Base-by-base conservation (phyloP, 306 rosid genomes). In the Vigna nakashimae region DNA sequence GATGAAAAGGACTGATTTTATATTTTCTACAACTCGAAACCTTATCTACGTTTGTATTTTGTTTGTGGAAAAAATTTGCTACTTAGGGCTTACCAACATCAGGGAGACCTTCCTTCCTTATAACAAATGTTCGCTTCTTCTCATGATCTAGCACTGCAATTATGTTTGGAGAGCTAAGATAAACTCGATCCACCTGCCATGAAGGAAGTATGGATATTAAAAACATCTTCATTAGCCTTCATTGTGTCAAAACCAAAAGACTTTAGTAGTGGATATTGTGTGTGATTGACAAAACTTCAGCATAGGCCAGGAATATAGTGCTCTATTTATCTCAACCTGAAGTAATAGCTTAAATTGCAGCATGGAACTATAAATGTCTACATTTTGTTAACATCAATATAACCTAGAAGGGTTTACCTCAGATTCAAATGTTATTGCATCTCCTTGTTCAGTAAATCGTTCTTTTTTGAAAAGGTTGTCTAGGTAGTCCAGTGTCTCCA, bases 381-480 rank as follows among this genome's bases (percentile, higher is more conserved):
- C 3, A 24, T 51, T 58, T 8, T 42, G 49, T 30, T 34, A 46
- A 46, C 60, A 65, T 74, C 49, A 36, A 32, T 49, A 40, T 56
- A 71, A 66, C 2, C 52, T 30, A 45, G 55, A 32, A 45, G 24
- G 63, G 77, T 74, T 73, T 83, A 89, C 98, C 95, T 94, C 98
- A 49, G 97, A 86, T 81, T 94, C 98, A 66, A 94, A 94, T 57
- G 98, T 94, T 59, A 92, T 65, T 5, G 97, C 97, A 65, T 92
- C 97, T 74, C 96, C 97, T 90, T 94, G 98, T 82, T 94, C 98
- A 18, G 97, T 94, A 74, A 94, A 90, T 30, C 98, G 93, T 82
- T 94, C 92, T 64, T 87, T 92, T 49, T 83, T 91, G 63, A 72
- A 85, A 62, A 92, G 97, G 84, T 91, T 86, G 90, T 94, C 97